A percentile compares a stretch with the other conserved stretches of the same genome.
These are phyloP conservation scores for Aspergillus phoenicis DNA, from an alignment of 2,329 filamentous ascomycete genomes.

Conservation along the genomic window DNA sequence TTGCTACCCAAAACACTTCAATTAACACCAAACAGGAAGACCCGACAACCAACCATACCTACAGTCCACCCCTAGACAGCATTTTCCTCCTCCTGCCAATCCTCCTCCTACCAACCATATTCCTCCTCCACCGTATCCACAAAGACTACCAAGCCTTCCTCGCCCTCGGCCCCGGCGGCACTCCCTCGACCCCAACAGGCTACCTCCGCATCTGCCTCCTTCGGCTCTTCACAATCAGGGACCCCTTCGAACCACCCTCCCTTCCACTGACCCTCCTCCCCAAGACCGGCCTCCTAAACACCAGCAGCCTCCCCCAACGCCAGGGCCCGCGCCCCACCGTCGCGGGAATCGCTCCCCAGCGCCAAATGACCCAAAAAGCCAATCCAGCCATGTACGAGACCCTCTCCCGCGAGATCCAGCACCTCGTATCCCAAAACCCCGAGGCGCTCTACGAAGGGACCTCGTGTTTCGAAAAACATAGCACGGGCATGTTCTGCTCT, in stretches of 20 bases:
- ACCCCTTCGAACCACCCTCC: conserved; percentile 66
- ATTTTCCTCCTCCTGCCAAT: conserved; percentile 13
- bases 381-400: conserved; percentile 56
- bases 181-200: conserved; percentile 70
- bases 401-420: conserved; percentile 57
- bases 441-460: conserved; percentile 62
- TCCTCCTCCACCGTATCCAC: conserved; percentile 63
- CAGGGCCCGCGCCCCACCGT: conserved; percentile 66
- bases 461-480: conserved; percentile 81
- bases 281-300: conserved; percentile 60
- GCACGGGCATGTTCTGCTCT: conserved; percentile 70
- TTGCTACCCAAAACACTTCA: not conserved
- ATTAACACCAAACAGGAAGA: not conserved
- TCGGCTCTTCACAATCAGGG: conserved; percentile 68
- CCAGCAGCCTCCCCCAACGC: conserved; percentile 59
- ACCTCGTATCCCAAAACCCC: conserved; percentile 52
- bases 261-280: conserved; percentile 57
- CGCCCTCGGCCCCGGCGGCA: conserved; percentile 77
- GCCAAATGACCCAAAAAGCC: conserved; percentile 71
- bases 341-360: conserved; percentile 77
- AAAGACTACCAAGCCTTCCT: conserved; percentile 69
- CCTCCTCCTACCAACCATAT: conserved; percentile 52
- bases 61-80: not conserved
- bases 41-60: not conserved
- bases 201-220: conserved; percentile 75